Evolutionary conservation across 2,329 filamentous ascomycete species (phyloP), one percentile per base, ranked within the genome.

Genomic region (Colletotrichum coccodes): DNA sequence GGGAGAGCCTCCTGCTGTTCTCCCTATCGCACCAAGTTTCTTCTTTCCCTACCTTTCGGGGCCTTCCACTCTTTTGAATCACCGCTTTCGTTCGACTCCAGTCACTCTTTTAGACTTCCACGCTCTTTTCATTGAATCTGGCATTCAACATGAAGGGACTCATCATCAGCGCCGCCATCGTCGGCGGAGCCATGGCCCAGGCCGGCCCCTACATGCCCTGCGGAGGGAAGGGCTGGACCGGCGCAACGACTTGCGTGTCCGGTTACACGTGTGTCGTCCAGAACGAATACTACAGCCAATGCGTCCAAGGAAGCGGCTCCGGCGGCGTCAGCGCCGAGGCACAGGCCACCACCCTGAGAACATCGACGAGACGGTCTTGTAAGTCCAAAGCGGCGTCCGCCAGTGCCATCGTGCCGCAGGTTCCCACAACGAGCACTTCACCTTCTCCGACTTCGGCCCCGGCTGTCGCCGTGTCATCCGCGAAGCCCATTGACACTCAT

Each of bases 251-350:
- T 1, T 85, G 83, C 52, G 76, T 81, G n/a, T 76, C 79, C 18
- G 83, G 83, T 6, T 83, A 82, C 63, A 74, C 72, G 1, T 85
- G 83, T 71, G 73, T 64, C 6, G 75, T 75, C 42, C 66, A 74
- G 11, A 83, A 83, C 71, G 73, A 79, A 12, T 84, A 75, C 71
- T 85, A 84, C 71, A 79, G 75, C 66, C 83, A 85, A 71, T 85
- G 83, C 26, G 40, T 75, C 8, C 76, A 76, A 4, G 71, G 71
- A 23, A 60, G 44, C 58, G 64, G 47, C 23, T 18, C 46, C 46
- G 62, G 47, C 18, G 60, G 26, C 7, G n/a, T 30, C 36, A 44
- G 44, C 23, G 53, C 53, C 14, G 21, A 49, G 40, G 50, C 32
- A 8, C 60, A 63, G 52, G 53, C 21, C 6, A 64, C 61, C 53